Evolutionary conservation across 805 yeast genomes (phyloP).

Genomic region (Saturnispora gosingensis): DNA sequence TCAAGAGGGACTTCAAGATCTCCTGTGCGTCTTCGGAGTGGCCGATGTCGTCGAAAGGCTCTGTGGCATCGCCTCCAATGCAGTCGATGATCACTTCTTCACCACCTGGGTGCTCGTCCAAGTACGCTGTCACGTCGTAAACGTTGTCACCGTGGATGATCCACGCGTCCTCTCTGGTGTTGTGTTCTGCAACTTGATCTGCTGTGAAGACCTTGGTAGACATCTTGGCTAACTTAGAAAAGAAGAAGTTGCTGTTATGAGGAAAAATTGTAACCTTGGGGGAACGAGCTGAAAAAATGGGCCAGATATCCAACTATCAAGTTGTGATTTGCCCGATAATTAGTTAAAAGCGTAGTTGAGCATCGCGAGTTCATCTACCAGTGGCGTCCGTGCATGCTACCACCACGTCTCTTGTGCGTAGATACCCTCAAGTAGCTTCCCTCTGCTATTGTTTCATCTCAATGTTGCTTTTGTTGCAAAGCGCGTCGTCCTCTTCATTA

Average conservation of each 20-base stretch:
- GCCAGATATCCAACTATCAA: too few species aligned
- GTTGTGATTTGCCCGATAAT: too few species aligned
- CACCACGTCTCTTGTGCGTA: too few species aligned
- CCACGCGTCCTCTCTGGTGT: slow-evolving; percentile 73
- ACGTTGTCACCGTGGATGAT: slow-evolving; percentile 75
- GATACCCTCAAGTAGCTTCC: too few species aligned
- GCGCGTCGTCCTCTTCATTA: background rate
- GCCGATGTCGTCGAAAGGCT: slow-evolving; percentile 79
- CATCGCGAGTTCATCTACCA: too few species aligned
- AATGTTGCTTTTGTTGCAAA: background rate
- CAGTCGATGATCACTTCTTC: slow-evolving; percentile 67
- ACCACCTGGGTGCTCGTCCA: slow-evolving; percentile 69
- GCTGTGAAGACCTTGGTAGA: slow-evolving; percentile 42
- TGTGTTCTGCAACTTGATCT: slow-evolving; percentile 67
- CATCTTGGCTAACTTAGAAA: slow-evolving; percentile 23
- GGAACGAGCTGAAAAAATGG: background rate
- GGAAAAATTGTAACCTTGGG: background rate
- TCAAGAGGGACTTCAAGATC: slow-evolving; percentile 51
- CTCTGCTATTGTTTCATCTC: background rate
- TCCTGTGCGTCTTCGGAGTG: slow-evolving; percentile 95
- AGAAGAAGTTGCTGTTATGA: background rate
- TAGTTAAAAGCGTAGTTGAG: too few species aligned
- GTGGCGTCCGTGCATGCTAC: too few species aligned
- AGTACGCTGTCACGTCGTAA: slow-evolving; percentile 62
- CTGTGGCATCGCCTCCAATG: slow-evolving; percentile 72